phyloP scores from a whole-genome alignment of 768 basidiomycete species.

The Pholiota molesta region DNA sequence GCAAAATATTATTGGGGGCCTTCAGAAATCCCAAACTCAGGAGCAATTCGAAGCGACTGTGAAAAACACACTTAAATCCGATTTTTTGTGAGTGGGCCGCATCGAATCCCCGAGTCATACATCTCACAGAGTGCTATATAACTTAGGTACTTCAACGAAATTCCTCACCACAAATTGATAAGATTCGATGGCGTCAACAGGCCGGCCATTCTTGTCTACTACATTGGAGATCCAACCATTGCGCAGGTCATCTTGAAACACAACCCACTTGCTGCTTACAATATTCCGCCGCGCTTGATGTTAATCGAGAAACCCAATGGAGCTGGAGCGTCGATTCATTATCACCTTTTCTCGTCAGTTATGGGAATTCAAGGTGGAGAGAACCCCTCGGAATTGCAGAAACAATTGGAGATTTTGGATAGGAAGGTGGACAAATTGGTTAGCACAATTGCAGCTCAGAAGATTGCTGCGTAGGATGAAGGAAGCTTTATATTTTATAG shows the following conservation, averaged over 20 bases:
- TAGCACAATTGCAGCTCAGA: conserved; percentile 31
- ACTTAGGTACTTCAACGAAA: conserved; percentile 44
- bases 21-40: conserved; percentile 32
- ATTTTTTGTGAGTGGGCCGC: conserved; percentile 45
- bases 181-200: conserved; percentile 27
- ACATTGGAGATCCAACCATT: conserved; percentile 53
- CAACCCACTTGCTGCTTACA: conserved; percentile 41
- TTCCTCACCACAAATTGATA: conserved; percentile 40
- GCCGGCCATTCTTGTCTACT: conserved; percentile 43
- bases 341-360: conserved; percentile 51
- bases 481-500: neutral
- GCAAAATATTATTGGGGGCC: conserved; percentile 23
- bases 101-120: neutral
- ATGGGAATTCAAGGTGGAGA: conserved; percentile 32
- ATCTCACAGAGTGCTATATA: neutral
- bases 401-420: conserved; percentile 40
- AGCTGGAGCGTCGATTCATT: conserved; percentile 43
- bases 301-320: conserved; percentile 41
- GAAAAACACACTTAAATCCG: conserved; percentile 31
- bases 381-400: conserved; percentile 32
- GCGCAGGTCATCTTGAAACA: conserved; percentile 46
- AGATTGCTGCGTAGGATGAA: conserved; percentile 9
- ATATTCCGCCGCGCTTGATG: conserved; percentile 50
- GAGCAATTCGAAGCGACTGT: conserved; percentile 41
- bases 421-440: conserved; percentile 46